phyloP scores from a whole-genome alignment of 2,329 filamentous ascomycete species.

The Verticillium albo-atrum region DNA sequence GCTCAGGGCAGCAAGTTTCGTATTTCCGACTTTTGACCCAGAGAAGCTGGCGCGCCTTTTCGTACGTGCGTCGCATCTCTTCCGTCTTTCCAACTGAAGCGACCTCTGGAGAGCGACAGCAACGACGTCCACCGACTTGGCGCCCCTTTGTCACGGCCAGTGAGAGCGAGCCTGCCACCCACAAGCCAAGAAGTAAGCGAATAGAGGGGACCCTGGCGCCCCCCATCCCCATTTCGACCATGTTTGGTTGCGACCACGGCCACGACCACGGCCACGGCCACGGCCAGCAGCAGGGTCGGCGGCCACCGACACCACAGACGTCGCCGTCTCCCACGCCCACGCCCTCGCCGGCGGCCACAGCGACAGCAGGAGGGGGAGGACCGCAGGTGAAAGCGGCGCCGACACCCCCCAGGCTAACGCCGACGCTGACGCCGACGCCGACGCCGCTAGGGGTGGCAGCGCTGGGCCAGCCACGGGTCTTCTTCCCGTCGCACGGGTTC shows the following conservation, averaged over 20 bases:
- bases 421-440: background rate
- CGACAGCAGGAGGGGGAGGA: background rate
- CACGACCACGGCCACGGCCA: background rate
- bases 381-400: background rate
- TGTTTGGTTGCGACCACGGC: background rate
- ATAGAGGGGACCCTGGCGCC: background rate
- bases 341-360: background rate
- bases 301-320: background rate
- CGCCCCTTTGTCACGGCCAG: background rate
- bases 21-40: no score
- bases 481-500: conserved; percentile 34
- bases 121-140: no score
- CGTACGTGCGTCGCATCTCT: background rate
- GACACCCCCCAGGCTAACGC: no score
- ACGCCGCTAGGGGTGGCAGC: background rate
- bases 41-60: background rate
- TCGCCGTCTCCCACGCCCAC: background rate
- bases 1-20: background rate
- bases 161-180: background rate
- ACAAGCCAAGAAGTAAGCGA: background rate
- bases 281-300: background rate
- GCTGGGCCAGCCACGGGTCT: conserved; percentile 13
- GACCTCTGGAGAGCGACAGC: no score
- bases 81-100: background rate
- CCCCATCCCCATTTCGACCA: background rate